Conservation (phyloP, 2,329 filamentous ascomycete genomes). For the Bipolaris cookei region DNA sequence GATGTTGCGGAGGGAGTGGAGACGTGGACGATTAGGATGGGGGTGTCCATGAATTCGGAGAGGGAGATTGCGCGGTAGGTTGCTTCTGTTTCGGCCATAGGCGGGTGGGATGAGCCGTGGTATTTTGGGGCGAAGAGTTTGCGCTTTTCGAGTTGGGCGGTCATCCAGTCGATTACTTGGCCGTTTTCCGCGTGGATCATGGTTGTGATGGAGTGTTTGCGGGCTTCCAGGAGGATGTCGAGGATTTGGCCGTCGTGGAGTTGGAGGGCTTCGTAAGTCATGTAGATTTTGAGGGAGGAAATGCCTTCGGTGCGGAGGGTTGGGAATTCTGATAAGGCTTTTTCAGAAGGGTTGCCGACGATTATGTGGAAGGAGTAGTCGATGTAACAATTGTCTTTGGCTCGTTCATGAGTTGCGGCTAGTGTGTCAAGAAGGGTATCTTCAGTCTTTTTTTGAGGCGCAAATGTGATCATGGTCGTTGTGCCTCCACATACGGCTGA, state of each 20-base stretch:
- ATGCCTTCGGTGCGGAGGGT: conserved; percentile 47
- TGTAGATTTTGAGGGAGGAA: conserved; percentile 53
- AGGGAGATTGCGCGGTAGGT: conserved; percentile 61
- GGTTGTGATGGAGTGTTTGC: conserved; percentile 57
- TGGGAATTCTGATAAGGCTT: conserved; percentile 46
- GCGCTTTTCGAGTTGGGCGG: conserved; percentile 58
- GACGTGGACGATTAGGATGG: conserved; percentile 63
- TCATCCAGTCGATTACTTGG: conserved; percentile 62
- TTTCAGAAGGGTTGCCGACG: conserved; percentile 47
- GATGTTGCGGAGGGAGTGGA: conserved; percentile 55
- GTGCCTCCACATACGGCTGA: conserved; percentile 58
- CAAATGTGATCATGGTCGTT: conserved; percentile 58
- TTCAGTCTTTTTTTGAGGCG: conserved; percentile 55
- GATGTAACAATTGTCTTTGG: conserved; percentile 54
- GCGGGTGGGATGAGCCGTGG: conserved; percentile 58
- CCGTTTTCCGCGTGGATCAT: conserved; percentile 65
- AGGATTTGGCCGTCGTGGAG: conserved; percentile 50
- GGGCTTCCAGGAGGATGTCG: conserved; percentile 49
- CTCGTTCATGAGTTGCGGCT: conserved; percentile 52
- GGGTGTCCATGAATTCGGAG: conserved; percentile 58
- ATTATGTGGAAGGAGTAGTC: conserved; percentile 56
- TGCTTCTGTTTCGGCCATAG: conserved; percentile 59
- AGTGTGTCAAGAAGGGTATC: conserved; percentile 54
- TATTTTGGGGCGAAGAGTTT: conserved; percentile 59
- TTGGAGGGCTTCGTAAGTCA: conserved; percentile 51